A percentile compares a stretch with the other conserved stretches of the same genome.
phyloP scores from a whole-genome alignment of 257 asterid species.

The Avicennia marina region DNA sequence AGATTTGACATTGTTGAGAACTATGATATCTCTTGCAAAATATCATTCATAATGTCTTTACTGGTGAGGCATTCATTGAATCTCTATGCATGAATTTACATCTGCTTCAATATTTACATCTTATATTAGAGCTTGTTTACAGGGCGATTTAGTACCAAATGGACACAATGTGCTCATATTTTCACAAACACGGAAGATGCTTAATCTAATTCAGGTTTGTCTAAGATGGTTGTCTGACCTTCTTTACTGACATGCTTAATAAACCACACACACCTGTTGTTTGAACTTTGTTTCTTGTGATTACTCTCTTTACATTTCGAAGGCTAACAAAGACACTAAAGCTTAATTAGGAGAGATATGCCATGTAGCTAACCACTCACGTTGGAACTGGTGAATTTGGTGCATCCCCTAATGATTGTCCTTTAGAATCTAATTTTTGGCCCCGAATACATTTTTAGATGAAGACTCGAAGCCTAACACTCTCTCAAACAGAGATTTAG shows the following conservation, averaged over 20 bases:
- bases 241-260: constrained; percentile 9
- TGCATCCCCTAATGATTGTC: no score
- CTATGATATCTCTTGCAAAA: constrained; percentile 80
- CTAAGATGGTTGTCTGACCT: constrained; percentile 14
- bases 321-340: no score
- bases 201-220: constrained; percentile 74
- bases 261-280: not conserved
- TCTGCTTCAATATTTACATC: not conserved
- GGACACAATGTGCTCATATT: constrained; percentile 92
- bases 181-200: constrained; percentile 96
- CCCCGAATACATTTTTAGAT: no score
- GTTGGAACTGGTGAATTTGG: no score
- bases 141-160: constrained; percentile 76
- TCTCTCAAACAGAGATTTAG: no score
- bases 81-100: not conserved
- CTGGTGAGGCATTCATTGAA: constrained; percentile 45
- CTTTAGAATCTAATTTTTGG: no score
- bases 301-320: no score
- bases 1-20: constrained; percentile 62
- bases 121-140: constrained; percentile 23
- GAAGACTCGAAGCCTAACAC: no score
- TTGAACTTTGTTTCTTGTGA: constrained; percentile 10
- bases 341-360: no score
- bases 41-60: constrained; percentile 63
- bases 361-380: no score